phyloP scores from a whole-genome alignment of 768 basidiomycete species.

The Sarcodon aspratus region DNA sequence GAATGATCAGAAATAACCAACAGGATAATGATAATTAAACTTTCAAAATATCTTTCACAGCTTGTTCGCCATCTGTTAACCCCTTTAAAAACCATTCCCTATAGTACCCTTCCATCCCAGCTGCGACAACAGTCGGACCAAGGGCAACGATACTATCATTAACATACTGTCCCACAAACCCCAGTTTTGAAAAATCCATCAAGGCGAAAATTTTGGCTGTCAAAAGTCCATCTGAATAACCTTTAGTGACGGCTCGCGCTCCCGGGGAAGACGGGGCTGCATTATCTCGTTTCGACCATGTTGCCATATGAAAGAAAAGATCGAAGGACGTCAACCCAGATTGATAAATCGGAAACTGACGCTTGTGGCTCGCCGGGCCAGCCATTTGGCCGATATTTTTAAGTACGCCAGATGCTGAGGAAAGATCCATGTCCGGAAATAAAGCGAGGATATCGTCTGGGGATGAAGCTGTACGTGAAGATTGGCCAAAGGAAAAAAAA shows the following conservation, averaged over 20 bases:
- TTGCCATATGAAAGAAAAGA: slow-evolving; percentile 3
- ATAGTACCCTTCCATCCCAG: slow-evolving; percentile 33
- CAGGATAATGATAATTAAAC: not conserved
- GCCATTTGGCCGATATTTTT: not conserved
- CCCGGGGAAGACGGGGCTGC: slow-evolving; percentile 4
- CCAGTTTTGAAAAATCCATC: slow-evolving; percentile 36
- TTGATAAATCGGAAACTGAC: not conserved
- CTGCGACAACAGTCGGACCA: slow-evolving; percentile 22
- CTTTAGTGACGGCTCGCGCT: slow-evolving; percentile 22
- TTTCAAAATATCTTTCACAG: slow-evolving; percentile 2
- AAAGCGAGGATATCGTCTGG: not conserved
- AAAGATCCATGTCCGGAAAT: not conserved
- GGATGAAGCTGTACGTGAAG: slow-evolving; percentile 7
- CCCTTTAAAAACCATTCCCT: slow-evolving; percentile 35
- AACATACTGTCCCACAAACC: slow-evolving; percentile 54
- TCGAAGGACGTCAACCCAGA: not conserved
- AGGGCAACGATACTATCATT: slow-evolving; percentile 28
- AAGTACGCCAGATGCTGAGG: not conserved
- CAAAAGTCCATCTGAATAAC: slow-evolving; percentile 49
- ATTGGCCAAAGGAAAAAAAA: slow-evolving; percentile 41
- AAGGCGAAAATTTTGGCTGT: slow-evolving; percentile 45
- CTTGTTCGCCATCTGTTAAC: slow-evolving; percentile 30
- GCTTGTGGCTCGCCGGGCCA: not conserved
- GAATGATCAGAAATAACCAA: not conserved
- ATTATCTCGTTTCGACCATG: slow-evolving; percentile 9